Percentiles rank a stretch among this genome's conserved stretches.
phyloP scores from a whole-genome alignment of 768 basidiomycete species.

The Rubroboletus satanas region DNA sequence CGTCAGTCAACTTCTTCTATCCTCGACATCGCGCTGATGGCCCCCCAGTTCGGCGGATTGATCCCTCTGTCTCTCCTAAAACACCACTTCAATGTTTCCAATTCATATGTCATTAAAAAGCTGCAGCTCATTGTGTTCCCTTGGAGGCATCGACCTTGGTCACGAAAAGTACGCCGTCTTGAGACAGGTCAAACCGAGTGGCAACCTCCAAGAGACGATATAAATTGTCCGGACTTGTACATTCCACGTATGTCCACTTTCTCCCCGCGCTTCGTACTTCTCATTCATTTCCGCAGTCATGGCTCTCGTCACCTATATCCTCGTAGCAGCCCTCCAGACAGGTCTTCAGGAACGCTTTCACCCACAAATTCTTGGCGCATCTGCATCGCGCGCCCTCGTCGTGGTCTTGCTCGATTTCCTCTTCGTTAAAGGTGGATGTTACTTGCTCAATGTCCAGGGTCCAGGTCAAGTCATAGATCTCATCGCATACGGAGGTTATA shows the following conservation, averaged over 20 bases:
- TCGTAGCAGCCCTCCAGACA: constrained; percentile 79
- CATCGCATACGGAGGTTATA: constrained; percentile 92
- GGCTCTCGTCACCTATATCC: constrained; percentile 94
- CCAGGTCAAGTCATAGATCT: constrained; percentile 72
- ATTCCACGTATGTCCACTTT: constrained; percentile 66
- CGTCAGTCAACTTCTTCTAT: constrained; percentile 42
- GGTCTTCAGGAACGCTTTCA: constrained; percentile 82
- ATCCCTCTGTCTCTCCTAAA: constrained; percentile 77
- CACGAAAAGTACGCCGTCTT: constrained; percentile 59
- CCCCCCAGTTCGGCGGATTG: constrained; percentile 66
- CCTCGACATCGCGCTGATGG: constrained; percentile 2
- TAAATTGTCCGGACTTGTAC: constrained; percentile 95
- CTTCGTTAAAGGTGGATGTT: constrained; percentile 88
- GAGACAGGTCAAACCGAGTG: constrained; percentile 70
- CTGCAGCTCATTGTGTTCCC: constrained; percentile 88
- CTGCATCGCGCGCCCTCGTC: constrained; percentile 77
- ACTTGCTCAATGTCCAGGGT: constrained; percentile 83
- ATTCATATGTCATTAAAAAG: constrained; percentile 91
- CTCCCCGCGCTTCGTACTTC: background rate
- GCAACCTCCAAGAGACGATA: constrained; percentile 87
- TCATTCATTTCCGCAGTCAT: constrained; percentile 54
- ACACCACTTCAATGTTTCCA: constrained; percentile 94
- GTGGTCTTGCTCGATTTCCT: constrained; percentile 87
- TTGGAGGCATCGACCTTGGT: constrained; percentile 90
- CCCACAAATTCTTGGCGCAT: constrained; percentile 84